Base-by-base conservation (phyloP, 2,329 filamentous ascomycete species). In the Verticillium longisporum region DNA sequence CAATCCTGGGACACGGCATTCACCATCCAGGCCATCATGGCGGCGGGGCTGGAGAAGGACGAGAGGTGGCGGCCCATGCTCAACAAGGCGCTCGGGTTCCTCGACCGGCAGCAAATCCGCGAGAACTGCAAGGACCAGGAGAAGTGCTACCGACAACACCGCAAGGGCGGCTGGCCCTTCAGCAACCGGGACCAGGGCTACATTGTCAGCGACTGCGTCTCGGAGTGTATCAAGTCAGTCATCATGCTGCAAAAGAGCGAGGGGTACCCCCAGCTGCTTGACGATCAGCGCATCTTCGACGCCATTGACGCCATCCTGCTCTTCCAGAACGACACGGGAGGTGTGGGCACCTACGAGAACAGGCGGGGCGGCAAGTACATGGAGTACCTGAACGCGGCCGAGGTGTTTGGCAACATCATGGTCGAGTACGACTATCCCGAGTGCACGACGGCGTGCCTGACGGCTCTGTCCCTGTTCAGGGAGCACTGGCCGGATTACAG, bases 351-450 rank as follows among this genome's bases (percentile, higher is more conserved):
- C 15, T 99, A 99, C 72, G 95, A 99, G 72, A 85, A 85, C 1
- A 89, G 88, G 1, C 86, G 95, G 31, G 94, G 89, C 2, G 89
- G 90, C 10, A 82, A 90, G 66, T 85, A 84, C 66, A 74, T 98
- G 66, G 95, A 99, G 74, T 82, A 88, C 72, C 83, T 99, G 53
- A 99, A 99, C 70, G 94, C 94, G 0, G 95, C 95, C 1, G 95
- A 99, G 73, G 93, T 99, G 0, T 99, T 99, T 73, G 93, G 92
- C 14, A 85, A 88, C 21, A 99, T 99, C 77, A 99, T 99, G 95
- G 89, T 99, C 60, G 94, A 98, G 71, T 99, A 99, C 73, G 92
- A 97, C 73, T 98, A 99, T 70, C 92, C 94, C 0, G 95, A 99
- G 74, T 99, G 95, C 78, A 99, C 95, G 0, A 99, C 95, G 2